Evolutionary conservation across 2,329 filamentous ascomycete species (phyloP), one percentile per base, ranked within the genome.

Genomic region (Trichoderma asperellum): DNA sequence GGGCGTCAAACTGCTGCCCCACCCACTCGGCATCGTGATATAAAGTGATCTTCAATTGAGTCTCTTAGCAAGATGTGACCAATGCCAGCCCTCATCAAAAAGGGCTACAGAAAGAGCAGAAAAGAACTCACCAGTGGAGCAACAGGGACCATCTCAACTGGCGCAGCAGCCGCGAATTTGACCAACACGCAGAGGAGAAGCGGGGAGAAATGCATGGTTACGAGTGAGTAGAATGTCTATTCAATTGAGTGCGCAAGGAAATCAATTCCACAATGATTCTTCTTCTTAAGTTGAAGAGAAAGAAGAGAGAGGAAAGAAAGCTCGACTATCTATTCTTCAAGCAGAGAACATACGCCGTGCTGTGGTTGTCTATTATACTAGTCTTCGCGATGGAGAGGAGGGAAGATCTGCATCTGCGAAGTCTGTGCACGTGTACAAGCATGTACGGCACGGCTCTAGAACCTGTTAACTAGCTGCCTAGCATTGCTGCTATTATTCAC

Each of bases 1-100:
- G 61, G 21, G 43, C 34, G 32, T 40, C 61, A 24, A 64, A 64
- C 52, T 64, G 61, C 12, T 18, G 24, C 27, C 61, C 61, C 5
- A 21, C 40, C 61, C 61, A 64, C 2, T 52, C 61, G 40, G 40
- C 18, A 4, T 43, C 49, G 5, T 24, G 61, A 56, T 64, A 56
- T n/a, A 64, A 16, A 6, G 61, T 56, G n/a, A 64, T 24, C 61
- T 64, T 52, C 8, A 2, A 12, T 11, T n/a, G 14, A 18, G 7
- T 14, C 5, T 56, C 21, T 64, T 56, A 64, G 52, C 24, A 18
- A 18, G 16, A 29, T 8, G 7, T 5, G 14, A 4, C 27, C 18
- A 55, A 8, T 3, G n/a, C 37, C 18, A 10, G 24, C 24, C 24
- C 24, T 24, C 24, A 24, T 24, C 24, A 24, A 24, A 24, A 24